Conservation (phyloP, 2,329 filamentous ascomycete species). For the Alternaria incomplexa region DNA sequence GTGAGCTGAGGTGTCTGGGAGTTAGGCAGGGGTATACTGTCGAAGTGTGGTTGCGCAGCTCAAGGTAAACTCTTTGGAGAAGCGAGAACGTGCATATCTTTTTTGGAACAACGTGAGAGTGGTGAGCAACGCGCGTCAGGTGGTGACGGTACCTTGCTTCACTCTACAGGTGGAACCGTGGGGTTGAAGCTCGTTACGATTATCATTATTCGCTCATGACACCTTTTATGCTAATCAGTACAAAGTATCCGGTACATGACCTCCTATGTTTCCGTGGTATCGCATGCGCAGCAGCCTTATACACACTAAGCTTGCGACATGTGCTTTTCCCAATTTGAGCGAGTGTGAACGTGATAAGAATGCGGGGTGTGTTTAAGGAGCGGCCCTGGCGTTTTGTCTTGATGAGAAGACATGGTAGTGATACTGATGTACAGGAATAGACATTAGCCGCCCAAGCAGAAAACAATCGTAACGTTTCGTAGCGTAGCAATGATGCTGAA, state of each 20-base stretch:
- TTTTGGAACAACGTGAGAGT: conserved; percentile 3
- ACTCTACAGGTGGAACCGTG: not conserved
- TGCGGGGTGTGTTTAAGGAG: conserved; percentile 12
- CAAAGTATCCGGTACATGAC: conserved; percentile 10
- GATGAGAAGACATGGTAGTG: not conserved
- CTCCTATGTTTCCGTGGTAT: not conserved
- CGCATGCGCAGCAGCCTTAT: not conserved
- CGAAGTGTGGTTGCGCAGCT: not conserved
- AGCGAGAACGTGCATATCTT: not conserved
- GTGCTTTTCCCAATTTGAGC: not conserved
- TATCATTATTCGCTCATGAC: not conserved
- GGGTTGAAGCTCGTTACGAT: not conserved
- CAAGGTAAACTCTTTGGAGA: not conserved
- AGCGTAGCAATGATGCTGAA: not conserved
- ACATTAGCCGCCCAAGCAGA: not conserved
- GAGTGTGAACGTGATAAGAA: not conserved
- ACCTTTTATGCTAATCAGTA: conserved; percentile 3
- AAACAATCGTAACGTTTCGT: not conserved
- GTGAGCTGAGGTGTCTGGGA: not conserved
- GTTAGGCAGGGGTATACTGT: not conserved
- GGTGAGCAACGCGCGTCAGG: not conserved
- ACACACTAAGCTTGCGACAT: not conserved
- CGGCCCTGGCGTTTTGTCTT: conserved; percentile 26
- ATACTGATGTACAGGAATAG: not conserved
- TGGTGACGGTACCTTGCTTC: not conserved